phyloP scores from a whole-genome alignment of 2,329 filamentous ascomycete species.

The Nigrospora sphaerica region DNA sequence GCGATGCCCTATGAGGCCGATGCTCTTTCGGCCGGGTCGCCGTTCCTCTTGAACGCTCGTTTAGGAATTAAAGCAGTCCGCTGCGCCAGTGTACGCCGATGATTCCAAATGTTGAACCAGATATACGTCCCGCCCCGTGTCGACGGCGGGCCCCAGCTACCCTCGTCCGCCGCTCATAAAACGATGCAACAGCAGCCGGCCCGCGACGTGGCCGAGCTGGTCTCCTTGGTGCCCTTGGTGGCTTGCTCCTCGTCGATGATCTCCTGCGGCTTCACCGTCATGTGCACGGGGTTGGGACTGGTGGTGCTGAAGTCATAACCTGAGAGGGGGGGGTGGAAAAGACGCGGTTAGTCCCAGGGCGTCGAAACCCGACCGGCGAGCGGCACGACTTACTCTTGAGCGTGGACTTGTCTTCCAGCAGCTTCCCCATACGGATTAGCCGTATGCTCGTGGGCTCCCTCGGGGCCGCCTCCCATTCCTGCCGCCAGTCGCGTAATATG shows the following conservation, averaged over 20 bases:
- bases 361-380: not conserved
- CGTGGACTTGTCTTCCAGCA: slow-evolving; percentile 81
- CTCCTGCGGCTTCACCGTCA: slow-evolving; percentile 71
- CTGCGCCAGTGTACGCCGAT: too few species aligned
- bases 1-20: too few species aligned
- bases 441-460: slow-evolving; percentile 84
- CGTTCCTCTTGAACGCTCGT: too few species aligned
- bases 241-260: slow-evolving; percentile 61
- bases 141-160: too few species aligned
- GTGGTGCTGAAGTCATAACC: slow-evolving; percentile 61
- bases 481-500: slow-evolving; percentile 87
- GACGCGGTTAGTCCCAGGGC: not conserved
- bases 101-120: too few species aligned
- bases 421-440: slow-evolving; percentile 83
- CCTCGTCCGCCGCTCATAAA: slow-evolving; percentile 16
- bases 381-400: slow-evolving; percentile 61
- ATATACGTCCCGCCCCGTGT: too few species aligned
- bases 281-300: slow-evolving; percentile 64
- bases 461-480: slow-evolving; percentile 84
- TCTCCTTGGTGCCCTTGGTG: slow-evolving; percentile 49
- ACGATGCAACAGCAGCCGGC: slow-evolving; percentile 23
- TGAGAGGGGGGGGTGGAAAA: slow-evolving; percentile 23
- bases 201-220: slow-evolving; percentile 9
- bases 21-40: too few species aligned
- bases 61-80: too few species aligned